Conservation (phyloP, 768 basidiomycete species). For the Hygrophoropsis aurantiaca region DNA sequence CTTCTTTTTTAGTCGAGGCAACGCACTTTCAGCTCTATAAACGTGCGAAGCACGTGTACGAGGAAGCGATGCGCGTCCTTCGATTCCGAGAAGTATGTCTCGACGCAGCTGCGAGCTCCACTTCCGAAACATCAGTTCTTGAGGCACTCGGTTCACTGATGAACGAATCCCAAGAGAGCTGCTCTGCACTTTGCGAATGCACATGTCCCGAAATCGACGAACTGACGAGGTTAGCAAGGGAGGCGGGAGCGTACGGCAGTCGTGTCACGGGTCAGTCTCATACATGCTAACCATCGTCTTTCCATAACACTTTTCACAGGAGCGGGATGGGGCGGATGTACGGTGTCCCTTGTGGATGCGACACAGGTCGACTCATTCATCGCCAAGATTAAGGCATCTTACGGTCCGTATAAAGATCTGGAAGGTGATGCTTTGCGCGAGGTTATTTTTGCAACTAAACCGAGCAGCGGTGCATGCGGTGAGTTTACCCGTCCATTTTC, state of each 20-base stretch:
- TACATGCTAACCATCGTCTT: background rate
- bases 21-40: slow-evolving; percentile 82
- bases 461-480: slow-evolving; percentile 83
- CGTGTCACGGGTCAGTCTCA: slow-evolving; percentile 67
- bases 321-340: slow-evolving; percentile 92
- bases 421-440: slow-evolving; percentile 58
- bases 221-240: slow-evolving; percentile 60
- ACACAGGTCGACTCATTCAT: slow-evolving; percentile 64
- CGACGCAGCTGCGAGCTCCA: slow-evolving; percentile 28
- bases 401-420: slow-evolving; percentile 62
- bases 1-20: slow-evolving; percentile 55
- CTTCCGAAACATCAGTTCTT: slow-evolving; percentile 31
- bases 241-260: slow-evolving; percentile 77
- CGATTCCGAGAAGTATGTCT: slow-evolving; percentile 73
- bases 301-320: slow-evolving; percentile 37
- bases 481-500: slow-evolving; percentile 26
- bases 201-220: slow-evolving; percentile 78
- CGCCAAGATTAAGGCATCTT: slow-evolving; percentile 53
- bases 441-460: slow-evolving; percentile 81
- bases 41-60: slow-evolving; percentile 77
- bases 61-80: slow-evolving; percentile 80
- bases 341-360: slow-evolving; percentile 77
- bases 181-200: slow-evolving; percentile 70
- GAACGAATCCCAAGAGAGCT: slow-evolving; percentile 77
- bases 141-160: slow-evolving; percentile 66